Evolutionary conservation across 768 basidiomycete genomes (phyloP).

Genomic region (Lentinula raphanica): DNA sequence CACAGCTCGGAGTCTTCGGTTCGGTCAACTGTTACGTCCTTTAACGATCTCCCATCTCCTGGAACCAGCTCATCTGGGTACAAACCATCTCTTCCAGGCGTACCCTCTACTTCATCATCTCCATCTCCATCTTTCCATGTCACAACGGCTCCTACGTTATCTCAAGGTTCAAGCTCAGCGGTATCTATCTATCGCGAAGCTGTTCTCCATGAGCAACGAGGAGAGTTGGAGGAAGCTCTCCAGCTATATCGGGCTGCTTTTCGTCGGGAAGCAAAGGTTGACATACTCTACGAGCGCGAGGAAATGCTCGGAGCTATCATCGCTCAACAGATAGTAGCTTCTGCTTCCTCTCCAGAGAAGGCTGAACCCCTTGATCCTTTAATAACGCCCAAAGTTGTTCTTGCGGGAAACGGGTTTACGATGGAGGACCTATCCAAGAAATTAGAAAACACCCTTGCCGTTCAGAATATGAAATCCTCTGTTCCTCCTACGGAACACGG

Average conservation of each 20-base stretch:
- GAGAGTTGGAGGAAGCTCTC: conserved; percentile 73
- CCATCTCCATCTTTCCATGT: background rate
- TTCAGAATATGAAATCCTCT: conserved; percentile 18
- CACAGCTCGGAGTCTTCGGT: background rate
- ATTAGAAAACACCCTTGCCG: conserved; percentile 19
- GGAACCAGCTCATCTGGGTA: background rate
- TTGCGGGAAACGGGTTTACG: conserved; percentile 3
- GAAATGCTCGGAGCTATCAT: conserved; percentile 40
- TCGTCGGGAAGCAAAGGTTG: conserved; percentile 70
- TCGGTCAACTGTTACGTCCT: conserved; percentile 4
- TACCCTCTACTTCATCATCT: background rate
- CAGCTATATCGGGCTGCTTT: conserved; percentile 77
- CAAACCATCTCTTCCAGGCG: background rate
- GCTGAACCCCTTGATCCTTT: background rate
- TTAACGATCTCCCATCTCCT: background rate
- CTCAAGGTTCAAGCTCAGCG: conserved; percentile 39
- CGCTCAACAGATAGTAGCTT: conserved; percentile 7
- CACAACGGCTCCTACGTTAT: conserved; percentile 16
- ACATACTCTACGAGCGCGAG: conserved; percentile 59
- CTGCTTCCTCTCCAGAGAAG: background rate
- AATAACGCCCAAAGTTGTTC: background rate
- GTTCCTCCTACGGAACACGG: conserved; percentile 20
- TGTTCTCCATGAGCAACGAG: conserved; percentile 65
- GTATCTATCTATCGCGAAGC: conserved; percentile 66
- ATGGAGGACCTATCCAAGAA: conserved; percentile 23